phyloP scores from a whole-genome alignment of 805 yeast species.

The Vanderwaltozyma tropicalis region DNA sequence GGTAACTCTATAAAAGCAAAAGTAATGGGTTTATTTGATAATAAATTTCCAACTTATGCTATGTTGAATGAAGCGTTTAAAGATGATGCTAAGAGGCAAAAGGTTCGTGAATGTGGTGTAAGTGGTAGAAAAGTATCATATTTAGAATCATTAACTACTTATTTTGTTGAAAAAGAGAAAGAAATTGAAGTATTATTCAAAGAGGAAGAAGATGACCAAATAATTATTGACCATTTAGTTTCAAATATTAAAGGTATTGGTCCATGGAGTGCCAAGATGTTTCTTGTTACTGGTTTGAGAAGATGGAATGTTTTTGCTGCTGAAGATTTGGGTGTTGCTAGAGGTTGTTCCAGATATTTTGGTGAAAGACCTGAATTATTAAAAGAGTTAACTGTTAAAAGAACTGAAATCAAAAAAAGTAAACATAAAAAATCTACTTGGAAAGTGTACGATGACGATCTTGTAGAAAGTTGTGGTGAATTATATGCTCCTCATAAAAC shows the following conservation, averaged over 20 bases:
- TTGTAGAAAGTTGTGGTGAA: constrained; percentile 45
- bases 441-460: constrained; percentile 54
- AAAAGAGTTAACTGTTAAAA: constrained; percentile 32
- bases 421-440: constrained; percentile 46
- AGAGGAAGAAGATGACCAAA: constrained; percentile 31
- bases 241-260: constrained; percentile 59
- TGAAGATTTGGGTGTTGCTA: constrained; percentile 75
- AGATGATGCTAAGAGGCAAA: constrained; percentile 30
- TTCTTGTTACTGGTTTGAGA: constrained; percentile 56
- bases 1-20: constrained; percentile 53
- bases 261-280: constrained; percentile 86
- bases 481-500: constrained; percentile 57
- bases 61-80: constrained; percentile 30
- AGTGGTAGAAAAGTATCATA: constrained; percentile 61
- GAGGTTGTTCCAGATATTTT: constrained; percentile 65
- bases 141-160: constrained; percentile 42
- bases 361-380: constrained; percentile 41
- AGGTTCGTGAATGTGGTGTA: constrained; percentile 54
- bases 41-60: constrained; percentile 42
- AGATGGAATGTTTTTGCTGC: constrained; percentile 62
- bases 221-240: constrained; percentile 39
- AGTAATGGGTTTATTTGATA: constrained; percentile 32
- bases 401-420: constrained; percentile 28
- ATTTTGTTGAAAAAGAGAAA: constrained; percentile 34
- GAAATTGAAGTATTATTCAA: constrained; percentile 31